Percentiles rank a stretch among this genome's conserved stretches.
These are phyloP conservation scores for Lathyrus oleraceus DNA, from an alignment of 306 rosid genomes.

Conservation along the genomic window DNA sequence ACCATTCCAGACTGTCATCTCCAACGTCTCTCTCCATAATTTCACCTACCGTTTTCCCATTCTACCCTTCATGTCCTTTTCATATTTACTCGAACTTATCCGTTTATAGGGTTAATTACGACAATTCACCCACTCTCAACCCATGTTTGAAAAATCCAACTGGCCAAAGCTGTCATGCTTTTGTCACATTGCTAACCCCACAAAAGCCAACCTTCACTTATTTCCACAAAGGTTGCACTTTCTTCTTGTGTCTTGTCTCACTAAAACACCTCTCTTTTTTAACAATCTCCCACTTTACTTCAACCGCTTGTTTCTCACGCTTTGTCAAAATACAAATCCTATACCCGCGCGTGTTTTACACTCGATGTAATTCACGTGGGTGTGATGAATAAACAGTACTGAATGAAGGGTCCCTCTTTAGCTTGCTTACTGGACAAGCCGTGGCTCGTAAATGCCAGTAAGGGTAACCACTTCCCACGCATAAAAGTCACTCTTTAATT, in stretches of 20 bases:
- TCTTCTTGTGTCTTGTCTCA: not conserved
- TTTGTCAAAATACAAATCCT: not conserved
- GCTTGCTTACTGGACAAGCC: conserved; percentile 47
- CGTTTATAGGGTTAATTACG: conserved; percentile 5
- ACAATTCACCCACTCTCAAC: not conserved
- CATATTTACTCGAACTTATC: not conserved
- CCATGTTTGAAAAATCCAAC: conserved; percentile 27
- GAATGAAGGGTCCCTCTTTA: conserved; percentile 25
- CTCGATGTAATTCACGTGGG: not conserved
- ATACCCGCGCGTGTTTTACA: conserved; percentile 34
- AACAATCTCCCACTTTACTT: not conserved
- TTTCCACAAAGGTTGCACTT: conserved; percentile 41
- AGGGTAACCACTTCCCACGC: conserved; percentile 38
- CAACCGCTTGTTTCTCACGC: conserved; percentile 42
- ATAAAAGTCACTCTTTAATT: conserved; percentile 35
- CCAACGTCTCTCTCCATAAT: conserved; percentile 49
- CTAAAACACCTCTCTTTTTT: conserved; percentile 7
- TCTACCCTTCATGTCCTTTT: conserved; percentile 6
- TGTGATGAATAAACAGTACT: conserved; percentile 3
- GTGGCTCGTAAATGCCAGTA: conserved; percentile 51
- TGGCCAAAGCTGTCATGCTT: conserved; percentile 62
- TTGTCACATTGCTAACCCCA: conserved; percentile 51
- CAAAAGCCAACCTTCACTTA: conserved; percentile 29
- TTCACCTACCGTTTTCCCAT: not conserved
- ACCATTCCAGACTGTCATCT: conserved; percentile 62